A percentile compares a stretch with the other conserved stretches of the same genome.
Evolutionary conservation across 768 basidiomycete species (phyloP).

Genomic region (Mycena filopes): DNA sequence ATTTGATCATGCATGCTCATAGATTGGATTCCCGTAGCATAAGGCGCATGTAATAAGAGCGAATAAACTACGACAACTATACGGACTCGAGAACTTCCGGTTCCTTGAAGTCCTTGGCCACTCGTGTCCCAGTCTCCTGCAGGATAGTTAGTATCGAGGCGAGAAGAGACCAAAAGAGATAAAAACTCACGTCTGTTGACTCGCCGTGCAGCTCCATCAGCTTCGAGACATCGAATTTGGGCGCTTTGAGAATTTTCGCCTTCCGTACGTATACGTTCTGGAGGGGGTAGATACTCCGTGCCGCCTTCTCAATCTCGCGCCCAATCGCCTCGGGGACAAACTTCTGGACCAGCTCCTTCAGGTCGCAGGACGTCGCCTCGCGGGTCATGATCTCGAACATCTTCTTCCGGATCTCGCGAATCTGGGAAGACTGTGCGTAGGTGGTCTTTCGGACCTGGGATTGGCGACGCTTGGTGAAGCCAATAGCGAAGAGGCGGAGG

Average conservation of each 20-base stretch:
- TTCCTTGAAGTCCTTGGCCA: constrained; percentile 98
- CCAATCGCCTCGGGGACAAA: constrained; percentile 99
- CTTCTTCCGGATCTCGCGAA: constrained; percentile 98
- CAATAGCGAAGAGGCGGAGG: constrained; percentile 97
- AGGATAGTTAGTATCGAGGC: constrained; percentile 11
- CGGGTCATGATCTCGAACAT: constrained; percentile 99
- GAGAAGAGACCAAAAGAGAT: constrained; percentile 26
- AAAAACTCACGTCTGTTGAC: constrained; percentile 83
- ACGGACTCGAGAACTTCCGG: constrained; percentile 94
- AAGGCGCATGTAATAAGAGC: constrained; percentile 47
- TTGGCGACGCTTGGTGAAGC: constrained; percentile 97
- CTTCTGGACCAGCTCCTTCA: constrained; percentile 99
- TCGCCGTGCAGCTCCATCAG: constrained; percentile 97
- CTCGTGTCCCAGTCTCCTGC: constrained; percentile 94
- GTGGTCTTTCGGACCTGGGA: constrained; percentile 99
- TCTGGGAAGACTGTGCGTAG: constrained; percentile 94
- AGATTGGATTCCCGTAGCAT: constrained; percentile 38
- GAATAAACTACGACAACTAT: constrained; percentile 58
- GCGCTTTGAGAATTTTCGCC: constrained; percentile 98
- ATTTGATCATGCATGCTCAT: constrained; percentile 39
- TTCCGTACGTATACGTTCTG: constrained; percentile 99
- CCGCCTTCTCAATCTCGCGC: constrained; percentile 98
- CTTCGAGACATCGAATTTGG: constrained; percentile 96
- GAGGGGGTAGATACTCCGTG: constrained; percentile 95
- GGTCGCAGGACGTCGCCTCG: constrained; percentile 93